Conservation (phyloP, 768 basidiomycete species). For the Strobilomyces dryophilus region DNA sequence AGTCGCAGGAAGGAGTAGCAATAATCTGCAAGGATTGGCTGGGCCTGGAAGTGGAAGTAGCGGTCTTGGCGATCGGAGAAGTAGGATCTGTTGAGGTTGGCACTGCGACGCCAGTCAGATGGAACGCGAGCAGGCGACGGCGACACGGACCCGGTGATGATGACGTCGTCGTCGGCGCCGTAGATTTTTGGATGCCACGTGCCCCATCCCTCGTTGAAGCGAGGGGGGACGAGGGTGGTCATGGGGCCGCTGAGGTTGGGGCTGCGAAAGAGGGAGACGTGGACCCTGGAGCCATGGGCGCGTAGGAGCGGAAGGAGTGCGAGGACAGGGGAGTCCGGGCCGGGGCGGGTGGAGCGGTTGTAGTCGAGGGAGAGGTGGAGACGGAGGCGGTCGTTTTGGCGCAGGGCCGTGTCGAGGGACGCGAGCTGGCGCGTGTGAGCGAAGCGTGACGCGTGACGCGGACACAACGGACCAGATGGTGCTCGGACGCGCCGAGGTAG, state of each 20-base stretch:
- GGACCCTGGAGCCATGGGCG: slow-evolving; percentile 69
- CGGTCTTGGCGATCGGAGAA: slow-evolving; percentile 95
- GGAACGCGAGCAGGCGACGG: not conserved
- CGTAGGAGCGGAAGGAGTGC: slow-evolving; percentile 68
- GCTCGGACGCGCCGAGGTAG: slow-evolving; percentile 80
- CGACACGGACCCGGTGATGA: slow-evolving; percentile 80
- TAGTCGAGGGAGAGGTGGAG: slow-evolving; percentile 77
- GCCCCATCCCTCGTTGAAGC: slow-evolving; percentile 98
- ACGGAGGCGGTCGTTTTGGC: slow-evolving; percentile 53
- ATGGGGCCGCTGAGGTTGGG: slow-evolving; percentile 77
- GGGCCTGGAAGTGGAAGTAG: slow-evolving; percentile 69
- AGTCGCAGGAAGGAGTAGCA: slow-evolving; percentile 73
- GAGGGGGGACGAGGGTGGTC: slow-evolving; percentile 75
- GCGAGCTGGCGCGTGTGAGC: slow-evolving; percentile 52
- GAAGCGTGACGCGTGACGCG: not conserved
- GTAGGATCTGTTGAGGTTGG: slow-evolving; percentile 90
- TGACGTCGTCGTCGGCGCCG: slow-evolving; percentile 86
- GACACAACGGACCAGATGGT: slow-evolving; percentile 59
- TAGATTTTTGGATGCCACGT: slow-evolving; percentile 99
- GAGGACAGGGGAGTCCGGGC: slow-evolving; percentile 62
- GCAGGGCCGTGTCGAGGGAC: slow-evolving; percentile 58
- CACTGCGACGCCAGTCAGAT: slow-evolving; percentile 44
- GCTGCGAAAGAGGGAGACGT: slow-evolving; percentile 81
- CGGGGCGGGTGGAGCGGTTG: slow-evolving; percentile 73
- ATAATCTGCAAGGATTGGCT: slow-evolving; percentile 71